These are phyloP conservation scores for Pilobolus umbonatus DNA, from an alignment of 192 early-diverging fungal genomes.

Conservation along the genomic window DNA sequence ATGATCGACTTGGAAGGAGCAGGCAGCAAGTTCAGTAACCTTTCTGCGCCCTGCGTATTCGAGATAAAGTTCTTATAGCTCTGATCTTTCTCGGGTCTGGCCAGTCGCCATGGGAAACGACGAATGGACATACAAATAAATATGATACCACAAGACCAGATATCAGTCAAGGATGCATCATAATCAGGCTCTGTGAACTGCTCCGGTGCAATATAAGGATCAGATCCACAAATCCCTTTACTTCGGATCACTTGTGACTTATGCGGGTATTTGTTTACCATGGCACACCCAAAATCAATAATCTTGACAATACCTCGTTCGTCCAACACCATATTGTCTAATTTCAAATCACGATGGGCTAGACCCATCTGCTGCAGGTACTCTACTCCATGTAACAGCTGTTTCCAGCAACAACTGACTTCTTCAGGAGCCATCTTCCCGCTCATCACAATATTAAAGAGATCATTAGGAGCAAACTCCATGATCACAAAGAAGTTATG, in stretches of 20 bases:
- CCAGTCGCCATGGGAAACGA: constrained; percentile 70
- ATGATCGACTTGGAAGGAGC: constrained; percentile 56
- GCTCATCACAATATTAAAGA: constrained; percentile 78
- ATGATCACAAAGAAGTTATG: constrained; percentile 67
- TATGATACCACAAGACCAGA: constrained; percentile 92
- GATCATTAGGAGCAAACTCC: constrained; percentile 93
- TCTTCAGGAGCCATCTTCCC: constrained; percentile 73
- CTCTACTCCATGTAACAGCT: constrained; percentile 67
- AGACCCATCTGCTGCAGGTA: constrained; percentile 78
- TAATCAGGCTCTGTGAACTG: constrained; percentile 67
- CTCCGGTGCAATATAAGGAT: constrained; percentile 97
- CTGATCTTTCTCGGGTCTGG: constrained; percentile 50
- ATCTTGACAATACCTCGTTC: constrained; percentile 71
- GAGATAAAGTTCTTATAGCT: constrained; percentile 53
- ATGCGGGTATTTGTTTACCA: constrained; percentile 85
- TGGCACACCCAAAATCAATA: constrained; percentile 86
- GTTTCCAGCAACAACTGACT: constrained; percentile 80
- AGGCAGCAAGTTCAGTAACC: constrained; percentile 56
- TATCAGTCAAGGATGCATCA: constrained; percentile 76
- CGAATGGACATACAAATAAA: constrained; percentile 73
- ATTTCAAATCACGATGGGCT: constrained; percentile 81
- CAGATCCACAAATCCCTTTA: constrained; percentile 78
- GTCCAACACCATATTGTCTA: constrained; percentile 80
- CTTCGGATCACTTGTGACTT: constrained; percentile 44
- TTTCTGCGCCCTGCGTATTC: constrained; percentile 42